Percentiles rank a stretch among this genome's conserved stretches.
These are phyloP conservation scores for Coemansia sp. DNA, from an alignment of 192 early-diverging fungal genomes.

Conservation along the genomic window DNA sequence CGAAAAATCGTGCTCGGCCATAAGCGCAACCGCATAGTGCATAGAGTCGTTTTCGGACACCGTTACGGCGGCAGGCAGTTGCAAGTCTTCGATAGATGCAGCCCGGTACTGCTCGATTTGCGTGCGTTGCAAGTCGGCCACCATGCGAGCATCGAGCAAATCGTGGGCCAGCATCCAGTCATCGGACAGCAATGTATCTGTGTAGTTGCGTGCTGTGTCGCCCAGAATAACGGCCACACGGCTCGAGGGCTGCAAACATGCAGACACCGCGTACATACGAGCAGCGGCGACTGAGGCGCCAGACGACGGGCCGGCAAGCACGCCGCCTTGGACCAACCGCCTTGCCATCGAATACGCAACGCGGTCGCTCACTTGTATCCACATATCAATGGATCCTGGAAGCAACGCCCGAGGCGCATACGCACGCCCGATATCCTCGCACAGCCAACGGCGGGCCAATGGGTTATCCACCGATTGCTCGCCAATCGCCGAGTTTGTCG, in stretches of 20 bases:
- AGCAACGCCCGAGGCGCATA: constrained; percentile 60
- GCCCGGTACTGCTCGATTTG: constrained; percentile 69
- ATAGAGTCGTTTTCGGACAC: constrained; percentile 59
- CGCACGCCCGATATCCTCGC: constrained; percentile 70
- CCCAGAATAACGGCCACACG: constrained; percentile 60
- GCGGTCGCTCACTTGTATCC: constrained; percentile 67
- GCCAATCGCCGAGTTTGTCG: constrained; percentile 59
- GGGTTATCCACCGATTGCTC: constrained; percentile 29
- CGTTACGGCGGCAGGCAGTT: constrained; percentile 74
- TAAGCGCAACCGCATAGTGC: constrained; percentile 66
- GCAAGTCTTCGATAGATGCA: constrained; percentile 81
- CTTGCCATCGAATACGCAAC: constrained; percentile 70
- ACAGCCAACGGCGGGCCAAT: constrained; percentile 55
- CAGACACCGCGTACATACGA: constrained; percentile 45
- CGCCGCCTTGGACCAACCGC: constrained; percentile 60
- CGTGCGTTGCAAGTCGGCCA: constrained; percentile 56
- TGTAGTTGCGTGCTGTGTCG: constrained; percentile 69
- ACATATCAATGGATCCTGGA: constrained; percentile 55
- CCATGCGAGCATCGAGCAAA: constrained; percentile 62
- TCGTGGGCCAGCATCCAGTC: constrained; percentile 80
- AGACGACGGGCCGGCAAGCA: constrained; percentile 62
- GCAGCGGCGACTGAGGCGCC: constrained; percentile 68
- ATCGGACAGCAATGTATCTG: constrained; percentile 65
- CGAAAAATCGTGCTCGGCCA: constrained; percentile 82
- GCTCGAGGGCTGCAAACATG: constrained; percentile 20